phyloP scores from a whole-genome alignment of 768 basidiomycete genomes.

The Cubamyces sp. region DNA sequence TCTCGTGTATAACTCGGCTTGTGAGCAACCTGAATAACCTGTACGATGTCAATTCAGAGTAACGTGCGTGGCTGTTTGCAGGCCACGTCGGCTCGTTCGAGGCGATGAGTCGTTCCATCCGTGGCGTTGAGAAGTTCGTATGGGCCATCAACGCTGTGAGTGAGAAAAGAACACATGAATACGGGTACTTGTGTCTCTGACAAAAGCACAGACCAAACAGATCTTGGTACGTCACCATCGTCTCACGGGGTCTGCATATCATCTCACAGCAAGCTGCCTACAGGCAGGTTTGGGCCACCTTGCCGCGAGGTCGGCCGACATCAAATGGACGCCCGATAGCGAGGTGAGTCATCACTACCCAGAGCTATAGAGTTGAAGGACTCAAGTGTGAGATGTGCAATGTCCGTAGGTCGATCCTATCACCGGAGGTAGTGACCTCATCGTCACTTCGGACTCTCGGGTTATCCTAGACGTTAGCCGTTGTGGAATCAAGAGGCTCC shows the following conservation, averaged over 20 bases:
- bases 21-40: background rate
- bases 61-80: background rate
- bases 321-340: background rate
- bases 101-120: background rate
- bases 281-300: constrained; percentile 1
- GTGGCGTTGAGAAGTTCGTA: constrained; percentile 1
- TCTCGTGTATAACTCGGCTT: constrained; percentile 1
- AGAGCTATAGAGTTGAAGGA: too few species aligned
- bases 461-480: constrained; percentile 10
- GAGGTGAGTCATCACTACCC: background rate
- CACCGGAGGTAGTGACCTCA: constrained; percentile 4
- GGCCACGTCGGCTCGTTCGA: constrained; percentile 11
- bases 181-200: background rate
- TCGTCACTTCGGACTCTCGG: constrained; percentile 5
- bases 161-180: too few species aligned
- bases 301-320: background rate
- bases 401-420: background rate
- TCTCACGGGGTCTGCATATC: background rate
- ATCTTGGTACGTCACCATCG: background rate
- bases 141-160: constrained; percentile 11
- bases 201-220: background rate
- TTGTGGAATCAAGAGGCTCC: background rate
- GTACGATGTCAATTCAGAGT: background rate
- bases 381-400: background rate
- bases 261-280: background rate